Evolutionary conservation across 345 rosid species (phyloP), one percentile per base, ranked within the genome.

Genomic region (Citrus australasica): DNA sequence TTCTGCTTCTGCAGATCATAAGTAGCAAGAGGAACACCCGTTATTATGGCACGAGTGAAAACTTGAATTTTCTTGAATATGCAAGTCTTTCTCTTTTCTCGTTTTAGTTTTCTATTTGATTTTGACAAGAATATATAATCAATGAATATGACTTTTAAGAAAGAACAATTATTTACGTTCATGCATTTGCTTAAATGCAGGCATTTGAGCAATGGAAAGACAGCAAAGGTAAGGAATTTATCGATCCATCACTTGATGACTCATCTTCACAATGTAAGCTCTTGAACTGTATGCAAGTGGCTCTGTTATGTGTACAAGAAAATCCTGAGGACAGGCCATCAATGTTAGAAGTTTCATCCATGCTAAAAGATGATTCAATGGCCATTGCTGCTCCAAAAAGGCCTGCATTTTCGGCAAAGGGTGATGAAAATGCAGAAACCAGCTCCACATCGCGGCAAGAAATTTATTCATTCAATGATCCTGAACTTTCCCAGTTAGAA

Each of bases 381-480:
- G 51, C 51, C 13, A 27, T 35, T 67, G 55, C 73, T 14, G 73
- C 71, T 24, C 79, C 73, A 4, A 66, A n/a, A 51, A 37, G 55
- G 37, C 79, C 66, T 32, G 73, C 71, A 9, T 76, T 76, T 33
- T 76, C 79, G 7, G 19, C 55, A 13, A 76, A 21, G 33, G 28
- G 9, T 5, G 67, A 32, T 4, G 62, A 22, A 16, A 30, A 27
- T 62, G 25, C 37, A 40, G 69, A 11, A 7, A 32, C 32, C 14
- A 55, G 53, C 16, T 78, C 78, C 14, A 27, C 65, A 21, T 51
- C 74, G 3, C 25, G 38, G 24, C 80, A 79, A 58, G 76, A 70
- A 67, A 51, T 58, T 65, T 80, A 30, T 35, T 83, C 88, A 4
- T 56, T 64, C 56, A 77, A 84, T 62, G 83, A 84, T 51, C 55